Base-by-base conservation (phyloP, 345 rosid genomes). In the Clarkia xantiana region DNA sequence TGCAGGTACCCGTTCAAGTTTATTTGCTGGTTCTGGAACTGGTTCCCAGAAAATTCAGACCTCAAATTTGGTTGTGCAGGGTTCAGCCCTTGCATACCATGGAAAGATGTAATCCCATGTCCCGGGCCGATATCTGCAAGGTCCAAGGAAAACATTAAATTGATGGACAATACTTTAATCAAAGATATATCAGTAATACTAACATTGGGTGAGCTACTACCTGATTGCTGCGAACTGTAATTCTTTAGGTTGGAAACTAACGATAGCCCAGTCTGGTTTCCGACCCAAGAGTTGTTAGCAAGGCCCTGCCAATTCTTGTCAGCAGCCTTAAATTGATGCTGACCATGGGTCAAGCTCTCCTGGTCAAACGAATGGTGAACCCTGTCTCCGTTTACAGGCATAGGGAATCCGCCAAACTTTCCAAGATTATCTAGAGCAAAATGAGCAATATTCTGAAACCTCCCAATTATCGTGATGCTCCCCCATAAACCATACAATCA, bases 301-400 rank as follows among this genome's bases (percentile, higher is more conserved):
- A 74, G 62, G 47, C 71, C 66, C 43, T 74, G 66, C 95, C 94
- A 89, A 67, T 57, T 63, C 63, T 71, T 69, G 14, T 80, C 94
- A 60, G 66, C 71, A 57, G 71, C 69, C 67, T 75, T 82, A 16
- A 84, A 61, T 19, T 67, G 81, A 51, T 70, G 78, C 66, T 78
- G 95, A 57, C 69, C 76, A 63, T 74, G 95, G 46, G 83, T 62
- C 62, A 76, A 62, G 64, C 65, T 71, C 60, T 80, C 90, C 60
- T 72, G 87, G 65, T 74, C 85, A 74, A 82, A 75, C 71, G 81
- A 82, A 77, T 85, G 77, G 68, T 85, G 94, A 69, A 75, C 77
- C 77, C 80, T 80, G 67, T 89, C 97, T 65, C 84, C 86, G 82
- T 89, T 82, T 65, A 94, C 97, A 82, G 95, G 86, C 95, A 89